A percentile compares a stretch with the other conserved stretches of the same genome.
phyloP scores from a whole-genome alignment of 305 asterid species.

The Solanum hybrid region DNA sequence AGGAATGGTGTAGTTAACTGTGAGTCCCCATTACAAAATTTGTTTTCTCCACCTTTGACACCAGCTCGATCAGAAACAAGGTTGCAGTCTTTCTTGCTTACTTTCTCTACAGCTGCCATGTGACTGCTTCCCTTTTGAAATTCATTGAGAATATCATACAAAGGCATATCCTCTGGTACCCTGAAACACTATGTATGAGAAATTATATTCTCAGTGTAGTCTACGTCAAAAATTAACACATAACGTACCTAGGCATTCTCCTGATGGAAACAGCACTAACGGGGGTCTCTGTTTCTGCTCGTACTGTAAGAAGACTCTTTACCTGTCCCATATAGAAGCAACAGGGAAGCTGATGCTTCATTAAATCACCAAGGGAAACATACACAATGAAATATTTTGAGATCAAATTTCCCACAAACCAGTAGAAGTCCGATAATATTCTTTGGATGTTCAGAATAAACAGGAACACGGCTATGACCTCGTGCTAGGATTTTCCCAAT shows the following conservation, averaged over 20 bases:
- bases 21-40: conserved; percentile 25
- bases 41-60: conserved; percentile 15
- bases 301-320: conserved; percentile 81
- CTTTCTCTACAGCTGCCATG: conserved; percentile 98
- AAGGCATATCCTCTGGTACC: conserved; percentile 91
- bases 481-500: conserved; percentile 89
- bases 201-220: background rate
- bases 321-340: conserved; percentile 39
- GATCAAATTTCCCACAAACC: conserved; percentile 38
- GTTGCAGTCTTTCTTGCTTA: conserved; percentile 42
- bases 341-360: conserved; percentile 8
- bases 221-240: background rate
- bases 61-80: conserved; percentile 16
- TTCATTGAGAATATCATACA: conserved; percentile 94
- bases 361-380: background rate
- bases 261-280: conserved; percentile 91
- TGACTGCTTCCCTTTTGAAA: conserved; percentile 97
- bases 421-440: conserved; percentile 91
- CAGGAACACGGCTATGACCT: conserved; percentile 98
- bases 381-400: background rate
- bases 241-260: conserved; percentile 75
- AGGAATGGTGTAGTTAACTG: conserved; percentile 51
- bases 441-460: conserved; percentile 67
- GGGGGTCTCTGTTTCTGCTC: conserved; percentile 92
- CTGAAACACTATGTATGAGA: conserved; percentile 27